Conservation (phyloP, 2,329 filamentous ascomycete genomes). For the Aureobasidium uvarum region DNA sequence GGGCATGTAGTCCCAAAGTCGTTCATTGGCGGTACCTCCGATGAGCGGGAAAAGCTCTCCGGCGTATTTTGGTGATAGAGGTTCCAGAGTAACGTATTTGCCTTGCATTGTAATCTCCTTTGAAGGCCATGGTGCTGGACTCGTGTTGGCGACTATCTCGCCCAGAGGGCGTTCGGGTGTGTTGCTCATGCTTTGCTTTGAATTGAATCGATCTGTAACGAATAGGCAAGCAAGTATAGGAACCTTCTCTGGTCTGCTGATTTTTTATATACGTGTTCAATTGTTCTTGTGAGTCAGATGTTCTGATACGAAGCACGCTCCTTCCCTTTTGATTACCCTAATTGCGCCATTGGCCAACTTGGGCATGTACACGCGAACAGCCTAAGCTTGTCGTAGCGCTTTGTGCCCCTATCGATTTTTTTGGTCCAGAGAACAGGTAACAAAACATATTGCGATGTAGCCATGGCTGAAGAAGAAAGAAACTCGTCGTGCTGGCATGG, state of each 20-base stretch:
- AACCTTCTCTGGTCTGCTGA: background rate
- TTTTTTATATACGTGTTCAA: background rate
- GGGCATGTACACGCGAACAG: slow-evolving; percentile 3
- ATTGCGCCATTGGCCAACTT: background rate
- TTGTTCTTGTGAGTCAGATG: slow-evolving; percentile 9
- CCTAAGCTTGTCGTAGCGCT: background rate
- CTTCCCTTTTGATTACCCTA: background rate
- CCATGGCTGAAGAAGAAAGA: background rate
- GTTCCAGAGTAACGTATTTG: slow-evolving; percentile 28
- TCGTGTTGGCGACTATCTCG: slow-evolving; percentile 11
- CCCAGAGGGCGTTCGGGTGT: slow-evolving; percentile 10
- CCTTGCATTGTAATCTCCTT: slow-evolving; percentile 25
- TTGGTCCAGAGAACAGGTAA: background rate
- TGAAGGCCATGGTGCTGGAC: slow-evolving; percentile 14
- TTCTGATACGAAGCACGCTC: background rate
- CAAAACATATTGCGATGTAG: background rate
- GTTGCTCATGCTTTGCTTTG: background rate
- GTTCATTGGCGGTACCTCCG: slow-evolving; percentile 26
- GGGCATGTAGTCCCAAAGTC: slow-evolving; percentile 47
- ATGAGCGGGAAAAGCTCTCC: slow-evolving; percentile 28
- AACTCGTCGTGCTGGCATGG: no score
- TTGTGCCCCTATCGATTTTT: background rate
- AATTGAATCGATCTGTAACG: background rate
- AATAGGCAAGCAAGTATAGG: no score
- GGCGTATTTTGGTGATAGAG: slow-evolving; percentile 26